A percentile compares a stretch with the other conserved stretches of the same genome.
phyloP scores from a whole-genome alignment of 768 basidiomycete genomes.

The Boletus rufocinnamomeus region DNA sequence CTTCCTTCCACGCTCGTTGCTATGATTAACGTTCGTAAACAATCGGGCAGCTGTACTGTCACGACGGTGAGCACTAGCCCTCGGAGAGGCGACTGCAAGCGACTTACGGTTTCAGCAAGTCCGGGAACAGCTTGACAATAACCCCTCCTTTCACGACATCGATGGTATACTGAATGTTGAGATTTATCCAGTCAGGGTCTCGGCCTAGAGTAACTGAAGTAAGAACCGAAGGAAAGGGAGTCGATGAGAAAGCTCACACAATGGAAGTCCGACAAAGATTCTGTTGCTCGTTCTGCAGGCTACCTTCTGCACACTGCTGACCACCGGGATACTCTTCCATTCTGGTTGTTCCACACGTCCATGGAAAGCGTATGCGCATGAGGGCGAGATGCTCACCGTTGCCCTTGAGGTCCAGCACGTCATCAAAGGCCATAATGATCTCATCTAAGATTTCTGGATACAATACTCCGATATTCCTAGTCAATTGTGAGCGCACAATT shows the following conservation, averaged over 20 bases:
- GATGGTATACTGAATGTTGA: slow-evolving; percentile 35
- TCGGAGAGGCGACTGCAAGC: background rate
- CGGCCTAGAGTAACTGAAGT: slow-evolving; percentile 38
- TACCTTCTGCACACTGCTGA: slow-evolving; percentile 11
- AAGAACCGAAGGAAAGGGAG: background rate
- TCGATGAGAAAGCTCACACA: slow-evolving; percentile 35
- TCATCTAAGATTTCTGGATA: slow-evolving; percentile 49
- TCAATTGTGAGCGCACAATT: slow-evolving; percentile 21
- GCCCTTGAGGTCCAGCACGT: slow-evolving; percentile 31
- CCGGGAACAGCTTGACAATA: slow-evolving; percentile 35
- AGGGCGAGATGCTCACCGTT: slow-evolving; percentile 11
- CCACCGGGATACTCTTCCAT: slow-evolving; percentile 38
- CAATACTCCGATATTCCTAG: slow-evolving; percentile 39
- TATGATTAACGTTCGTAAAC: background rate
- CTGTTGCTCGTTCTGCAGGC: slow-evolving; percentile 44
- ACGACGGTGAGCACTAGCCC: background rate
- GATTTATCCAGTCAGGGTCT: slow-evolving; percentile 36
- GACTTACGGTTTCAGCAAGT: background rate
- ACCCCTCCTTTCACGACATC: slow-evolving; percentile 26
- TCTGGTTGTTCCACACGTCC: slow-evolving; percentile 26
- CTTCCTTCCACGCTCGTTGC: background rate
- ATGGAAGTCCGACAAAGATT: slow-evolving; percentile 49
- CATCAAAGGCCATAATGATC: slow-evolving; percentile 40
- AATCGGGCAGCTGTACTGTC: background rate
- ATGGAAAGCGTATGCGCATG: background rate